Conservation (phyloP, 2,329 filamentous ascomycete species). For the Pyrenochaeta sp. region DNA sequence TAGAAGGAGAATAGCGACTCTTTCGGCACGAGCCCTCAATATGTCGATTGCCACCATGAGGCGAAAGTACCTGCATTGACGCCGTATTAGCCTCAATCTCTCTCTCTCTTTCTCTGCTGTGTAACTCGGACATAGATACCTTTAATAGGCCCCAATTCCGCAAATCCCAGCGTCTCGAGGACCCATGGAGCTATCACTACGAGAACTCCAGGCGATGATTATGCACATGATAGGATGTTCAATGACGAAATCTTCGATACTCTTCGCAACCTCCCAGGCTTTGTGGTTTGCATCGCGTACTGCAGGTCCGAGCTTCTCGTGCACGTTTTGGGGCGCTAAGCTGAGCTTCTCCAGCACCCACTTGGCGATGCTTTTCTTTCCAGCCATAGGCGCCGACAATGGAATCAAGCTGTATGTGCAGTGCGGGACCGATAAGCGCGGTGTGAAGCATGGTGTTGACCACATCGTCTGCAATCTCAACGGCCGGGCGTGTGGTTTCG, state of each 20-base stretch:
- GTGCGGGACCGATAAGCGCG: constrained; percentile 22
- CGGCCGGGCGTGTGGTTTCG: constrained; percentile 10
- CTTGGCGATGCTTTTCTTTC: constrained; percentile 41
- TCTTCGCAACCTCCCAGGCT: constrained; percentile 29
- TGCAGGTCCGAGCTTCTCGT: constrained; percentile 32
- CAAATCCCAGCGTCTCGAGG: constrained; percentile 45
- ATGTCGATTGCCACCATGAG: constrained; percentile 51
- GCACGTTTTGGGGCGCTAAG: constrained; percentile 28
- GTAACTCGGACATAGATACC: constrained; percentile 26
- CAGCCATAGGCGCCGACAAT: constrained; percentile 37
- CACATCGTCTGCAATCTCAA: constrained; percentile 28
- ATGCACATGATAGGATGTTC: constrained; percentile 41
- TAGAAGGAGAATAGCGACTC: constrained; percentile 55
- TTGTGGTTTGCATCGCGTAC: constrained; percentile 35
- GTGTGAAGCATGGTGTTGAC: constrained; percentile 24
- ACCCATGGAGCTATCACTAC: constrained; percentile 37
- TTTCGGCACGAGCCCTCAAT: constrained; percentile 52
- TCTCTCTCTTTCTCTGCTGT: neutral
- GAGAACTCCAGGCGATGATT: constrained; percentile 42
- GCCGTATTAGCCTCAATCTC: neutral
- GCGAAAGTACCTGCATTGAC: constrained; percentile 46
- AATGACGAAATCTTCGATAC: constrained; percentile 38
- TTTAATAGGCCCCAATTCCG: constrained; percentile 39
- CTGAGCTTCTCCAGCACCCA: constrained; percentile 37
- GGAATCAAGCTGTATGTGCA: constrained; percentile 34